Conservation (phyloP, 176 grass and related monocot species). For the Zea mays region DNA sequence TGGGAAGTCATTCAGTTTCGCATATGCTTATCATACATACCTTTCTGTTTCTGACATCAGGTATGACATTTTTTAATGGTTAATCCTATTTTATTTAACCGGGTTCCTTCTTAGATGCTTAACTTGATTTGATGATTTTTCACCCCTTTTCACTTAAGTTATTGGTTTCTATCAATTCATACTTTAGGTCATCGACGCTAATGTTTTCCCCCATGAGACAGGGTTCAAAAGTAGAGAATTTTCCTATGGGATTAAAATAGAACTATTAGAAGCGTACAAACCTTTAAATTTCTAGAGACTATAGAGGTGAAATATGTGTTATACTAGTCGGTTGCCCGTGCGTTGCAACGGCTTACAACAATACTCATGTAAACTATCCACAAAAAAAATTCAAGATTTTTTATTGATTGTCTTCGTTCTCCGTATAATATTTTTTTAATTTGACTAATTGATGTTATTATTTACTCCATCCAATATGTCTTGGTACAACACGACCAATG, state of each 20-base stretch:
- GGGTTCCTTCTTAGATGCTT: neutral
- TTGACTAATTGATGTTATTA: too few relatives aligned
- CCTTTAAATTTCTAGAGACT: too few relatives aligned
- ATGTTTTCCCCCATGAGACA: neutral
- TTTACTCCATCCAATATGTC: too few relatives aligned
- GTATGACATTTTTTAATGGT: constrained; percentile 27
- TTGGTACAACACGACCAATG: too few relatives aligned
- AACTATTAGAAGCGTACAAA: neutral
- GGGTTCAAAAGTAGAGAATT: neutral
- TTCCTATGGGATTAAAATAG: neutral
- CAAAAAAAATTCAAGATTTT: too few relatives aligned
- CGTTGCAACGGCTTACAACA: too few relatives aligned
- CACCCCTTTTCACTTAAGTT: neutral
- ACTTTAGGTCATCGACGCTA: neutral
- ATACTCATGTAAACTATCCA: too few relatives aligned
- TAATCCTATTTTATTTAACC: neutral
- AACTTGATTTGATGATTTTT: neutral
- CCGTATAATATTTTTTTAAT: too few relatives aligned
- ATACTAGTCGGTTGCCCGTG: too few relatives aligned
- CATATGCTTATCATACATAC: constrained; percentile 91
- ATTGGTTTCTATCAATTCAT: neutral
- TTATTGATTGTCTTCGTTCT: too few relatives aligned
- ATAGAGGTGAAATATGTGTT: too few relatives aligned
- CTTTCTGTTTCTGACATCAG: constrained; percentile 95
- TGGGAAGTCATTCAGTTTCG: constrained; percentile 84